phyloP scores from a whole-genome alignment of 2,329 filamentous ascomycete species.

The Mycogone perniciosa region DNA sequence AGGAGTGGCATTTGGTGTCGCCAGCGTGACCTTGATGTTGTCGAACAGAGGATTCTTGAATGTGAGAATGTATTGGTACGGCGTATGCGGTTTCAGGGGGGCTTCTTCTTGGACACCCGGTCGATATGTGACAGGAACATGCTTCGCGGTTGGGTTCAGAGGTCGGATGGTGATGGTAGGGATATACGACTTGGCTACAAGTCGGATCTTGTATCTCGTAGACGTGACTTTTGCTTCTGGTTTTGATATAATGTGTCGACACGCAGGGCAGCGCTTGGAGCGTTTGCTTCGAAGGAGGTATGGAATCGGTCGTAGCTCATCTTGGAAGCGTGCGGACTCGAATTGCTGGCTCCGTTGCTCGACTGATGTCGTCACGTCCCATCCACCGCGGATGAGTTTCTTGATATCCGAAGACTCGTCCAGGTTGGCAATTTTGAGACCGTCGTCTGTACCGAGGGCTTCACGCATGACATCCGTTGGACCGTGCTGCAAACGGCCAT shows the following conservation, averaged over 20 bases:
- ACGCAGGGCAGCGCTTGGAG: conserved; percentile 85
- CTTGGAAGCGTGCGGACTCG: conserved; percentile 56
- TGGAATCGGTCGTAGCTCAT: conserved; percentile 73
- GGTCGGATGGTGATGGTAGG: conserved; percentile 71
- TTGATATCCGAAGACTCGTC: conserved; percentile 58
- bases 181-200: conserved; percentile 83
- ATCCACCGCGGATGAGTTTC: conserved; percentile 52
- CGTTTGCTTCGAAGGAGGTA: conserved; percentile 84
- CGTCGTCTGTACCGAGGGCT: conserved; percentile 63
- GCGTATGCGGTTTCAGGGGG: conserved; percentile 49
- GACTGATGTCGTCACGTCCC: conserved; percentile 53
- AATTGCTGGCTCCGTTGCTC: conserved; percentile 45
- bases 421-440: conserved; percentile 56
- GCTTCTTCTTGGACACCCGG: conserved; percentile 26
- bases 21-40: conserved; percentile 76
- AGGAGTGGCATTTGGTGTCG: conserved; percentile 73
- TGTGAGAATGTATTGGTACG: conserved; percentile 77
- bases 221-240: conserved; percentile 86
- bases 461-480: conserved; percentile 75
- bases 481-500: conserved; percentile 58
- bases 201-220: conserved; percentile 84
- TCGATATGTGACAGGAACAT: conserved; percentile 29
- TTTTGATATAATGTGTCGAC: conserved; percentile 91
- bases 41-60: conserved; percentile 95
- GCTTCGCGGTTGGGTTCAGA: conserved; percentile 37